Conservation (phyloP, 2,329 filamentous ascomycete genomes). For the Fusarium odoratissimum region DNA sequence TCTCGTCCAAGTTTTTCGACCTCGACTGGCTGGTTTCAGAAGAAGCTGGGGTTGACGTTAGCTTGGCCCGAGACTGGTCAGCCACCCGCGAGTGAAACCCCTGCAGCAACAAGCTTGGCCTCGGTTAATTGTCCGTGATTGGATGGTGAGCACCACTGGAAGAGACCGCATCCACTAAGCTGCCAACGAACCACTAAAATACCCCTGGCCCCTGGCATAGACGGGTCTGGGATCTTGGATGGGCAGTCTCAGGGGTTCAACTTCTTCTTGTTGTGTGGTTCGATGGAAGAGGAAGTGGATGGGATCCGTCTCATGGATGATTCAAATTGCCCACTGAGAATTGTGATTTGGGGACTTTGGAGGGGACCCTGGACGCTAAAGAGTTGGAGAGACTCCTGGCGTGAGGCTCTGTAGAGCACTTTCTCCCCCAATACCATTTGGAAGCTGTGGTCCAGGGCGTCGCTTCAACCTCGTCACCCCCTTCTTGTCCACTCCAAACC, state of each 20-base stretch:
- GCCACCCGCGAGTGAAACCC: constrained; percentile 23
- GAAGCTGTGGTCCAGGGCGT: constrained; percentile 16
- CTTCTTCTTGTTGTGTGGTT: constrained; percentile 23
- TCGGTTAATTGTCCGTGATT: constrained; percentile 6
- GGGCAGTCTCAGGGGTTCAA: constrained; percentile 38
- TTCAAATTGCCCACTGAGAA: constrained; percentile 15
- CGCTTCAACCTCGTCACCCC: constrained; percentile 26
- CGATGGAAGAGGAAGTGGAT: constrained; percentile 21
- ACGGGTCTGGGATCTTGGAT: constrained; percentile 20
- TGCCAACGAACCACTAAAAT: constrained; percentile 10
- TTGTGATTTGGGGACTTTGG: neutral
- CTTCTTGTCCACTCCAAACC: constrained; percentile 24
- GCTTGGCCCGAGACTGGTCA: constrained; percentile 30
- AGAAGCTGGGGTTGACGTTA: constrained; percentile 38
- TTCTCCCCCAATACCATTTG: neutral
- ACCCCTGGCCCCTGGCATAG: constrained; percentile 22
- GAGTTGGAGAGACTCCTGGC: constrained; percentile 29
- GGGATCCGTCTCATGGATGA: constrained; percentile 18
- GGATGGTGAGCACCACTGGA: neutral
- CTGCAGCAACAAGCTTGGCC: constrained; percentile 25
- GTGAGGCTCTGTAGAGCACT: constrained; percentile 10
- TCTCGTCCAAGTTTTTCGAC: constrained; percentile 20
- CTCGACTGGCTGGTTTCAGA: constrained; percentile 39
- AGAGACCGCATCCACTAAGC: neutral
- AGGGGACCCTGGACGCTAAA: constrained; percentile 4